A percentile compares a stretch with the other conserved stretches of the same genome.
These are phyloP conservation scores for Russula sp. DNA, from an alignment of 768 basidiomycete genomes.

Conservation along the genomic window DNA sequence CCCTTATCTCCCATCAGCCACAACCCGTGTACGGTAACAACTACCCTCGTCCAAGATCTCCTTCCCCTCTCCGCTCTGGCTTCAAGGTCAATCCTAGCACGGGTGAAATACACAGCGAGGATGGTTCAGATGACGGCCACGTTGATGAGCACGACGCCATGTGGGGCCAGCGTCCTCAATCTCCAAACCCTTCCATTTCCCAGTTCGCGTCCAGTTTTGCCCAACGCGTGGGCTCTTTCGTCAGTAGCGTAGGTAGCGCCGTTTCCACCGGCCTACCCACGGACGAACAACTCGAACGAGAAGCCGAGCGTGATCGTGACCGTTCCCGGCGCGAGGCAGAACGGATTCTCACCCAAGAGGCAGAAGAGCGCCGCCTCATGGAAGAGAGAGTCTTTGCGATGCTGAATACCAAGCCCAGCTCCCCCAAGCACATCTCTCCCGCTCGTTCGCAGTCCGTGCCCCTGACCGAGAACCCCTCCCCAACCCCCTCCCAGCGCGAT, in stretches of 20 bases:
- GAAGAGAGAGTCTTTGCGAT: constrained; percentile 75
- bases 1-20: constrained; percentile 29
- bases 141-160: constrained; percentile 36
- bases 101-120: constrained; percentile 33
- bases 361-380: constrained; percentile 55
- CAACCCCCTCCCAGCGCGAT: constrained; percentile 60
- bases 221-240: constrained; percentile 62
- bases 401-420: constrained; percentile 42
- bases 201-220: constrained; percentile 69
- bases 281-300: constrained; percentile 76
- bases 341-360: constrained; percentile 62
- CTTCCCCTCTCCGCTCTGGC: constrained; percentile 66
- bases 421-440: constrained; percentile 49
- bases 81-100: constrained; percentile 50
- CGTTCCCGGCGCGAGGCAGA: constrained; percentile 71
- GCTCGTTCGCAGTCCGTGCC: constrained; percentile 47
- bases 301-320: constrained; percentile 72
- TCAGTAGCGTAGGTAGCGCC: constrained; percentile 40
- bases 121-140: constrained; percentile 41
- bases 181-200: constrained; percentile 63
- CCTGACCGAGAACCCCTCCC: constrained; percentile 39
- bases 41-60: constrained; percentile 42
- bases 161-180: constrained; percentile 44
- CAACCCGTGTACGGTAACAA: constrained; percentile 36
- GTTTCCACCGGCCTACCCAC: constrained; percentile 41